Evolutionary conservation across 306 rosid genomes (phyloP), one percentile per base, ranked within the genome.

Genomic region (Quercus bicolor): DNA sequence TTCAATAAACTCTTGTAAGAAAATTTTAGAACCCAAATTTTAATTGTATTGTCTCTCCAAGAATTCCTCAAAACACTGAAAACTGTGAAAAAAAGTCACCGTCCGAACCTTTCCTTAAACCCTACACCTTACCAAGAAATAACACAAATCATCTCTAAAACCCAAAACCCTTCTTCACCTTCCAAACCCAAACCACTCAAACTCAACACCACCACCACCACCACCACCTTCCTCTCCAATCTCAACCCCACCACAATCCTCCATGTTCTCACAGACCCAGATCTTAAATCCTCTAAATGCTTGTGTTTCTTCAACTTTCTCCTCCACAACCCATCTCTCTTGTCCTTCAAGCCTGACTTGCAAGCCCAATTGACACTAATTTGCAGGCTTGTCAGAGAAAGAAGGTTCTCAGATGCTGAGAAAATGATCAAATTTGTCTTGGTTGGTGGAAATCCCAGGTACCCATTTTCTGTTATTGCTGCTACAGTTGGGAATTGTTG

Each of bases 401-500:
- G 78, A 59, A 78, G 40, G 71, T 75, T 78, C 45, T 28, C 62
- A 4, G 43, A 69, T 29, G 85, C 85, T 4, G 77, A 75, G 68
- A 37, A 7, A 57, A 73, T 71, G 19, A 59, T 85, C 37, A 53
- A 60, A 70, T 77, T 64, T 43, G 65, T 75, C 6, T 53, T 69
- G 15, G 62, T 77, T 29, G 59, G 54, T 45, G 57, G 61, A n/a
- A 77, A 80, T 56, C 23, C 2, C 29, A 34, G 75, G 68, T 77
- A 56, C 83, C 80, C 83, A 70, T 78, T 81, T 77, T 55, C 75
- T 78, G 78, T 56, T 20, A 62, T 85, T 71, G 83, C 83, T 81
- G 66, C 85, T 33, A 26, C 69, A 10, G 77, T 71, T 53, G 68
- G 79, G 77, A 55, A 16, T 61, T 74, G 56, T 23, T 59, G 83